phyloP scores from a whole-genome alignment of 2,329 filamentous ascomycete genomes.

The Metarhizium anisopliae region DNA sequence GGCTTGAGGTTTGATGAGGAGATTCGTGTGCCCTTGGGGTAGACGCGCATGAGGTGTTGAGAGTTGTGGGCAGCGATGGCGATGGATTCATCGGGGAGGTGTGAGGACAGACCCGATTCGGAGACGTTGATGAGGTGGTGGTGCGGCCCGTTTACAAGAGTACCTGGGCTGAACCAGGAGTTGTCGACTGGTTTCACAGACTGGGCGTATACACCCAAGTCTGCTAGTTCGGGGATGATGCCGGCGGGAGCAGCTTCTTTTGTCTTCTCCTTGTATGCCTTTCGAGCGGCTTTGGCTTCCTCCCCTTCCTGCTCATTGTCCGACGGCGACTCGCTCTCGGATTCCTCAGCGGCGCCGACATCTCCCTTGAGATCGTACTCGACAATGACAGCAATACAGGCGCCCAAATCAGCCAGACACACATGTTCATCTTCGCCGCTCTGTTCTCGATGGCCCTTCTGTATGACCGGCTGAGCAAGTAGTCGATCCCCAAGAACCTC shows the following conservation, averaged over 20 bases:
- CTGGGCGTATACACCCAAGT: conserved; percentile 60
- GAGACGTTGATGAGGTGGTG: conserved; percentile 63
- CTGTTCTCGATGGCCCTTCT: conserved; percentile 48
- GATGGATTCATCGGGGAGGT: conserved; percentile 38
- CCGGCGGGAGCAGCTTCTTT: conserved; percentile 38
- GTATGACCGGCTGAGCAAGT: conserved; percentile 45
- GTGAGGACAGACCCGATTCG: conserved; percentile 45
- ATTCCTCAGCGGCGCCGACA: background rate
- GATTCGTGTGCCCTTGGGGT: conserved; percentile 60
- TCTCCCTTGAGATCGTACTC: conserved; percentile 53
- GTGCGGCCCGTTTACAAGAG: conserved; percentile 47
- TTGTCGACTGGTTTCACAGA: conserved; percentile 59
- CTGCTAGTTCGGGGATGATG: conserved; percentile 57
- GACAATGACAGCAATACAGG: conserved; percentile 58
- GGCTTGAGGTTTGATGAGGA: conserved; percentile 56
- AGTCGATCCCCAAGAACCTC: conserved; percentile 54
- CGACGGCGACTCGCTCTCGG: conserved; percentile 24
- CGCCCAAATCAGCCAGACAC: conserved; percentile 47
- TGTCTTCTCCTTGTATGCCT: conserved; percentile 45
- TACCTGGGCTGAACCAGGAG: conserved; percentile 50
- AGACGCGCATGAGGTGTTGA: conserved; percentile 60
- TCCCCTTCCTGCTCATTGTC: conserved; percentile 31
- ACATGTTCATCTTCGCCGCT: conserved; percentile 43
- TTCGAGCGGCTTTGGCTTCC: conserved; percentile 35
- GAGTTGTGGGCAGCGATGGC: conserved; percentile 51